Base-by-base conservation (phyloP, 345 rosid species). In the Dimocarpus longan region DNA sequence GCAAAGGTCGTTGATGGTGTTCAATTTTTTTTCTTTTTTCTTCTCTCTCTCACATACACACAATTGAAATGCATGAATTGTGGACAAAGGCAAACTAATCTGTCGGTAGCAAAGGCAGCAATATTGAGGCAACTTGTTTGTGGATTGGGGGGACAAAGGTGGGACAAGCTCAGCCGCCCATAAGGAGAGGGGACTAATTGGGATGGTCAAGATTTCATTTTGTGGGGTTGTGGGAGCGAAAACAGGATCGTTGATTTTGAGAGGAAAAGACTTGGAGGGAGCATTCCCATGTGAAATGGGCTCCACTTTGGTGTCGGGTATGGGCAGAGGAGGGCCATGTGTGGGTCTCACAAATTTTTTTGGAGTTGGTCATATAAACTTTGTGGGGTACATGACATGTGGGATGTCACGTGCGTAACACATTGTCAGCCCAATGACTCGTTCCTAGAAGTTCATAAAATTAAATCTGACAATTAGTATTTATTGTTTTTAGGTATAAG, bases 31-130 rank as follows among this genome's bases (percentile, higher is more conserved):
- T 42, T 4, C 6, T 4, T 42, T 32, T 32, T 42, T 1, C 3
- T 8, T 6, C 9, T 42, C 9, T 42, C 9, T 42, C 44, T 4
- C 8, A 5, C 44, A 42, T 32, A 32, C 37, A 32, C 37, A 32
- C 37, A 13, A 50, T 50, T 50, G 56, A 48, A 68, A 77, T 76
- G 80, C 86, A 80, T 84, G 92, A 84, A 85, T 85, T 87, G 66
- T 60, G 95, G 95, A 90, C 91, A 85, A 90, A 93, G 96, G 87
- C 86, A 90, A 88, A 88, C 82, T 82, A 78, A 88, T 90, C 67
- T 91, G 97, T 95, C 97, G 96, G 97, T 82, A 76, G 91, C 88
- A 81, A 66, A 65, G 66, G 89, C 90, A 56, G 88, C 97, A 93
- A 77, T 80, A 86, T 87, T 85, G 89, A 89, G 91, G 93, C 93